Conservation (phyloP, 352 stramenopile species). For the Pelagophyceae sp. region DNA sequence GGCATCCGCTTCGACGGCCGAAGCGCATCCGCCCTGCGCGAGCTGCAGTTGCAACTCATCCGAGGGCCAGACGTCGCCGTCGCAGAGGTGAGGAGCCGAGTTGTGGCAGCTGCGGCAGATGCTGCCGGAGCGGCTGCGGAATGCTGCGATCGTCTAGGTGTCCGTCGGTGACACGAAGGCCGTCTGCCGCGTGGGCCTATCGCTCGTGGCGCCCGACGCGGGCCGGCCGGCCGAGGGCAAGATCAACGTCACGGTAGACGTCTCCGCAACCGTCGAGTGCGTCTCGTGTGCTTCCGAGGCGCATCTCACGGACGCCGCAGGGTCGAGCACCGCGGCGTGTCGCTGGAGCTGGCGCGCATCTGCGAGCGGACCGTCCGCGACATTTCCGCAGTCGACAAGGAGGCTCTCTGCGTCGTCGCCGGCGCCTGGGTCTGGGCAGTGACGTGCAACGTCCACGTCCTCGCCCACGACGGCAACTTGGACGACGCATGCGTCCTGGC, state of each 20-base stretch:
- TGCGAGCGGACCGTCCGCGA: conserved; percentile 79
- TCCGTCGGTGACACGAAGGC: not conserved
- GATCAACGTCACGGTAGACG: not conserved
- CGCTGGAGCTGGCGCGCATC: conserved; percentile 39
- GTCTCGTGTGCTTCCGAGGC: too few species aligned
- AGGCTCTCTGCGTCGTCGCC: conserved; percentile 81
- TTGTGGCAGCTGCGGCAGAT: too few species aligned
- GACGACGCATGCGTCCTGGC: conserved; percentile 74
- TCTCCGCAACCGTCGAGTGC: not conserved
- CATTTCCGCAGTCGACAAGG: conserved; percentile 79
- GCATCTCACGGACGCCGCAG: too few species aligned
- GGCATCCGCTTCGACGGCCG: not conserved
- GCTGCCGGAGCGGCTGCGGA: too few species aligned
- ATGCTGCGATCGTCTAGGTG: too few species aligned
- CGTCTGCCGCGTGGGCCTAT: not conserved
- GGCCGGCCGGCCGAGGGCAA: not conserved
- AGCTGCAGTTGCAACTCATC: not conserved
- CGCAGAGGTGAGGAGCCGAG: not conserved
- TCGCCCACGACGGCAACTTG: conserved; percentile 82
- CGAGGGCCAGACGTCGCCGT: not conserved
- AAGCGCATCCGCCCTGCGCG: not conserved
- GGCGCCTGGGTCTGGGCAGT: conserved; percentile 85
- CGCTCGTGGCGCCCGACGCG: not conserved
- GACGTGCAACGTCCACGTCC: conserved; percentile 71
- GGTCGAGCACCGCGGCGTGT: not conserved